Evolutionary conservation across 2,329 filamentous ascomycete species (phyloP).

Genomic region (Microsporum audouinii): DNA sequence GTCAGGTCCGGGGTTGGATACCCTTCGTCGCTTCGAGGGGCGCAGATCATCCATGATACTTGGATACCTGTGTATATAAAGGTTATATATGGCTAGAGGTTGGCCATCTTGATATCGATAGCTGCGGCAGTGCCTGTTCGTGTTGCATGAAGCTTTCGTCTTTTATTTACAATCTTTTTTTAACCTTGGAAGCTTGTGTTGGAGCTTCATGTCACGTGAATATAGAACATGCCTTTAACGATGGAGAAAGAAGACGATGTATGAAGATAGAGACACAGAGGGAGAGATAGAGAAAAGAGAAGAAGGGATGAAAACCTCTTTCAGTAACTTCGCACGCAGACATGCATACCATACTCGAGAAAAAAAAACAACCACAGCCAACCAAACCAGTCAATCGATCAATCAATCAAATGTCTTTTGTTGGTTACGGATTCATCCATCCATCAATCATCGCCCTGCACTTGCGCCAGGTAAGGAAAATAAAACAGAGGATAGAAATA

Average conservation of each 20-base stretch:
- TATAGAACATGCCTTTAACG: not conserved
- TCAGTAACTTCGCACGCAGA: not conserved
- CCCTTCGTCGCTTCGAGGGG: not conserved
- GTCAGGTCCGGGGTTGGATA: not conserved
- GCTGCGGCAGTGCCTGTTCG: not conserved
- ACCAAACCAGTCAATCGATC: not conserved
- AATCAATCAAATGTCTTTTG: not conserved
- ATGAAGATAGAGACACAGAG: not conserved
- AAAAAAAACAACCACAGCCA: not conserved
- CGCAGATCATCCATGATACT: not conserved
- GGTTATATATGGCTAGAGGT: not conserved
- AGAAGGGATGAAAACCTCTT: not conserved
- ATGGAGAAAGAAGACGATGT: not conserved
- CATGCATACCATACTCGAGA: not conserved
- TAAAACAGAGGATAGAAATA: not conserved
- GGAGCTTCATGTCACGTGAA: not conserved
- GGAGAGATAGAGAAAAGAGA: not conserved
- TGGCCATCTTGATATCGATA: not conserved
- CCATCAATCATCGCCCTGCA: not conserved
- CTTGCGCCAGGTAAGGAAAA: not conserved
- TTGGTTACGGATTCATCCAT: not conserved
- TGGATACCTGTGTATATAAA: not conserved
- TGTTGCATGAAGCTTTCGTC: not conserved
- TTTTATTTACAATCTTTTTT: not conserved
- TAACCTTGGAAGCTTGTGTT: not conserved